These are phyloP conservation scores for Spatholobus suberectus DNA, from an alignment of 306 rosid genomes.

Conservation along the genomic window DNA sequence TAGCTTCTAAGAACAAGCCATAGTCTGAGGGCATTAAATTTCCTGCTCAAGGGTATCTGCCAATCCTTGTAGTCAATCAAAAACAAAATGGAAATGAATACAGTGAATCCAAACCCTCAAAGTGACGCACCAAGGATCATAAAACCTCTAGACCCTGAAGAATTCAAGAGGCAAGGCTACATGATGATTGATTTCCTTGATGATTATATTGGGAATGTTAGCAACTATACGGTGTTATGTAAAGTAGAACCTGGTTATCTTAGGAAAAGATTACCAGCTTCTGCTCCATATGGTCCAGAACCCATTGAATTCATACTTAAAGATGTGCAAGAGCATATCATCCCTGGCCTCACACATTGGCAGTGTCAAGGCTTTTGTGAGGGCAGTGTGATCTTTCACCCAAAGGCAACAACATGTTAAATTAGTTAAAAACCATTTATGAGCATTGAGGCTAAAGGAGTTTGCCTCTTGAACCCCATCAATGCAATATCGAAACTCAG, in stretches of 20 bases:
- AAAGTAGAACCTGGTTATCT: conserved; percentile 61
- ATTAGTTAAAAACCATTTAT: conserved; percentile 67
- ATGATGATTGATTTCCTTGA: conserved; percentile 67
- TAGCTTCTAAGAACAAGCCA: conserved; percentile 65
- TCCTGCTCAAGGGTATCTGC: conserved; percentile 62
- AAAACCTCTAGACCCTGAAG: conserved; percentile 60
- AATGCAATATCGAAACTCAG: conserved; percentile 61
- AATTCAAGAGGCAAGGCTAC: conserved; percentile 66
- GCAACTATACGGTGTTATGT: conserved; percentile 52
- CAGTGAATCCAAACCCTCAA: background rate
- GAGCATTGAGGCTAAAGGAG: conserved; percentile 67
- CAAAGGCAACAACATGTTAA: conserved; percentile 64
- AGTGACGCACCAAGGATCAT: conserved; percentile 2
- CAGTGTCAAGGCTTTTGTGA: conserved; percentile 47
- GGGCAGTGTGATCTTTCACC: conserved; percentile 50
- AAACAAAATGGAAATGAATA: background rate
- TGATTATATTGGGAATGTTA: conserved; percentile 54
- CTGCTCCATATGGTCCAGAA: conserved; percentile 57
- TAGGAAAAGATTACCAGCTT: conserved; percentile 38
- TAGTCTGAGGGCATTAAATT: conserved; percentile 54
- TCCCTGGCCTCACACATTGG: conserved; percentile 80
- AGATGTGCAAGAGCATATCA: conserved; percentile 53
- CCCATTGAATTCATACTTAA: conserved; percentile 57
- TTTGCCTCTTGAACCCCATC: conserved; percentile 54
- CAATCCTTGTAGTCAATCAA: conserved; percentile 67